Evolutionary conservation across 106 monocot species (phyloP).

Genomic region (Amphibolis antarctica): DNA sequence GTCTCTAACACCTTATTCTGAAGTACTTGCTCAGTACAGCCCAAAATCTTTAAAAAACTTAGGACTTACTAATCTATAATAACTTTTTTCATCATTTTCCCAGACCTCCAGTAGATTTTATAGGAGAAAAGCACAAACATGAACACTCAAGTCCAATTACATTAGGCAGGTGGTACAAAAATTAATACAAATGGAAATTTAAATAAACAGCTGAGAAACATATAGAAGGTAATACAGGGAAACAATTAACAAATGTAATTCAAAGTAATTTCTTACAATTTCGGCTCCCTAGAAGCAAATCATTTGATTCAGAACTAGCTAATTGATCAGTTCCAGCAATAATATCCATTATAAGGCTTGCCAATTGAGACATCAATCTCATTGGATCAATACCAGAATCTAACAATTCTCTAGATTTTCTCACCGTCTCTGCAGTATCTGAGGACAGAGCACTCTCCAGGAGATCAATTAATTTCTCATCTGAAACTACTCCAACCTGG

Average conservation of each 20-base stretch:
- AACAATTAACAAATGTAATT: background rate
- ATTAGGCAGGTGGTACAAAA: too few relatives aligned
- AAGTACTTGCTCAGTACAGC: too few relatives aligned
- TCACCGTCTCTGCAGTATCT: constrained; percentile 56
- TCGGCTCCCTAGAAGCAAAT: constrained; percentile 19
- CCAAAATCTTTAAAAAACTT: too few relatives aligned
- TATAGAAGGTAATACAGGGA: too few relatives aligned
- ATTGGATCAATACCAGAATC: constrained; percentile 70
- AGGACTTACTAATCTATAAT: too few relatives aligned
- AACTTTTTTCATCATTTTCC: too few relatives aligned
- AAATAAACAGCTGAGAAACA: too few relatives aligned
- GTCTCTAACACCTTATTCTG: too few relatives aligned
- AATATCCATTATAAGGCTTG: constrained; percentile 59
- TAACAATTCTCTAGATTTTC: constrained; percentile 55
- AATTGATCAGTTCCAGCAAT: constrained; percentile 46
- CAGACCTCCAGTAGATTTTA: too few relatives aligned
- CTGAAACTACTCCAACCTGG: constrained; percentile 57
- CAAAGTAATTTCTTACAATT: constrained; percentile 25
- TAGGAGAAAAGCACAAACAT: too few relatives aligned
- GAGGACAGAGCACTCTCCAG: constrained; percentile 64
- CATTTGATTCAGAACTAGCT: constrained; percentile 15
- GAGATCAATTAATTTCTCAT: constrained; percentile 70
- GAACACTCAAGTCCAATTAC: too few relatives aligned
- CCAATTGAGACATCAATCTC: constrained; percentile 52
- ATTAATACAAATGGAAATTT: too few relatives aligned